Percentiles rank a stretch among this genome's conserved stretches.
phyloP scores from a whole-genome alignment of 78 protist species.

The Dictyostelium brefeldianum region DNA sequence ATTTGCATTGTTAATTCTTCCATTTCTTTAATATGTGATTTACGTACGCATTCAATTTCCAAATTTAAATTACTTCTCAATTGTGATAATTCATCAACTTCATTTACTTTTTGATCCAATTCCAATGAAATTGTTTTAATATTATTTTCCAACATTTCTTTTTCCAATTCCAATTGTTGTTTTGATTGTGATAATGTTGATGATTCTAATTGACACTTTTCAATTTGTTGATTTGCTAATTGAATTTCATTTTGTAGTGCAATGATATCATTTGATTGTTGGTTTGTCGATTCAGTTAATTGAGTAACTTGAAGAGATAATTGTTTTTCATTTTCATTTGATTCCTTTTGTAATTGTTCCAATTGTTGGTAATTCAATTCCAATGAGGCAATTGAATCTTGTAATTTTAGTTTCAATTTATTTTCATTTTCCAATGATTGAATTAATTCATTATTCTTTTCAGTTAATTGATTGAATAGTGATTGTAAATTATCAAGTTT shows the following conservation, averaged over 20 bases:
- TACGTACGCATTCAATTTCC: conserved; percentile 70
- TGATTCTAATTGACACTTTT: neutral
- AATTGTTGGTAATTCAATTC: neutral
- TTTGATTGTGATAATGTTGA: neutral
- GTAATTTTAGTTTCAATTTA: neutral
- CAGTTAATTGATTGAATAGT: neutral
- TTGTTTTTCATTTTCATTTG: neutral
- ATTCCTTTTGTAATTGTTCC: neutral
- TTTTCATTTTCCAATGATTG: neutral
- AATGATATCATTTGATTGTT: neutral
- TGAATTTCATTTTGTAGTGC: neutral
- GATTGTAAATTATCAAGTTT: neutral
- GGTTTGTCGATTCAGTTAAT: neutral
- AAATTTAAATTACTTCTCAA: conserved; percentile 23
- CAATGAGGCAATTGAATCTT: neutral
- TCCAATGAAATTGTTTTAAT: neutral
- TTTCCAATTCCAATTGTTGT: conserved; percentile 23
- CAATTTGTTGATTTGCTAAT: neutral
- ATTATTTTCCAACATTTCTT: neutral
- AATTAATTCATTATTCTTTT: neutral
- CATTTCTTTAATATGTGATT: conserved; percentile 73
- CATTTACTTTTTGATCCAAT: neutral
- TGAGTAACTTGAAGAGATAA: neutral
- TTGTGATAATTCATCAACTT: conserved; percentile 25
- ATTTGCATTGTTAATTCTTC: conserved; percentile 50